phyloP scores from a whole-genome alignment of 371 early-diverging fungal genomes.

The Massospora cicadina region DNA sequence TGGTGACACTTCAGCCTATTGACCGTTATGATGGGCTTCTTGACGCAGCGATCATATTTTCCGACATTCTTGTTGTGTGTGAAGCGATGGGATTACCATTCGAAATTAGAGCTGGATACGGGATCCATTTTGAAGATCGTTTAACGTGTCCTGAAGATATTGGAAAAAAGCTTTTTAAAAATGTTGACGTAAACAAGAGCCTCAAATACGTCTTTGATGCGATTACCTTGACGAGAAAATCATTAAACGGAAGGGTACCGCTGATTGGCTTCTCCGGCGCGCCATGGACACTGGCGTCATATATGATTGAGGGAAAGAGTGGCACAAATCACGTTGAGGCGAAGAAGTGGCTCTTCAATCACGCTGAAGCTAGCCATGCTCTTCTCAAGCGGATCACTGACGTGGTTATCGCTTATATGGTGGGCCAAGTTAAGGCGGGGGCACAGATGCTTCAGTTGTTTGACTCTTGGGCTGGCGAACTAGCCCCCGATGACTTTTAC shows the following conservation, averaged over 20 bases:
- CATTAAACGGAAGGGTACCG: constrained; percentile 73
- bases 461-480: constrained; percentile 91
- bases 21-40: constrained; percentile 73
- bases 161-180: constrained; percentile 27
- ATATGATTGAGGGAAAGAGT: constrained; percentile 97
- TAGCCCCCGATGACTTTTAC: constrained; percentile 63
- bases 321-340: constrained; percentile 77
- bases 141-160: constrained; percentile 56
- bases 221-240: constrained; percentile 76
- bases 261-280: constrained; percentile 91
- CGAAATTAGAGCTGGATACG: constrained; percentile 80
- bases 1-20: constrained; percentile 91
- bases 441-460: constrained; percentile 96
- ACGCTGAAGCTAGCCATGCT: constrained; percentile 60
- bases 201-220: constrained; percentile 90
- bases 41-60: constrained; percentile 95
- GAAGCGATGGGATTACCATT: constrained; percentile 92
- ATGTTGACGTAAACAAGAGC: constrained; percentile 50
- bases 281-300: constrained; percentile 96
- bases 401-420: constrained; percentile 65
- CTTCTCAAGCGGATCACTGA: constrained; percentile 68
- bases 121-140: constrained; percentile 83
- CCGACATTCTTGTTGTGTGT: constrained; percentile 92
- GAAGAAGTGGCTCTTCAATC: constrained; percentile 72
- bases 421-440: constrained; percentile 91